Evolutionary conservation across 495 filamentous ascomycete genomes (phyloP).

Genomic region (Xylaria curta): DNA sequence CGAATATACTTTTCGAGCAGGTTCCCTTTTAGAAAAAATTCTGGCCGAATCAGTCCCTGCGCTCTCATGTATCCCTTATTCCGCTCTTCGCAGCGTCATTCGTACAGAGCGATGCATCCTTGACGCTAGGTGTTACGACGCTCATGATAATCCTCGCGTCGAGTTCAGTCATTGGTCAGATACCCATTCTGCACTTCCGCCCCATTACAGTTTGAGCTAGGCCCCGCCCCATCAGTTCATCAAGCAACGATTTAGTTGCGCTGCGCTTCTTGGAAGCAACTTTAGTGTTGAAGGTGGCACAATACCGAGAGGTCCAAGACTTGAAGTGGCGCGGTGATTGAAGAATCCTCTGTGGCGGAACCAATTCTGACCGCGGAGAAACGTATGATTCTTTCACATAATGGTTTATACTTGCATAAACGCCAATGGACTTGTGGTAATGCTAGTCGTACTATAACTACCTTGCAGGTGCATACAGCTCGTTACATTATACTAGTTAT

Average conservation of each 20-base stretch:
- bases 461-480: conserved; percentile 13
- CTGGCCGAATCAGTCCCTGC: conserved; percentile 1
- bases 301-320: neutral
- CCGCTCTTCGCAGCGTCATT: neutral
- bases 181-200: neutral
- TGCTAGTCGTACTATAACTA: conserved; percentile 6
- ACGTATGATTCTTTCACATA: conserved; percentile 10
- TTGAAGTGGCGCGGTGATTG: conserved; percentile 1
- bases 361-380: neutral
- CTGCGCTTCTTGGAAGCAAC: conserved; percentile 3
- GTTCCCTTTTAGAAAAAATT: neutral
- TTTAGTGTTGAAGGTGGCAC: neutral
- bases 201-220: neutral
- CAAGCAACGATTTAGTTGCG: neutral
- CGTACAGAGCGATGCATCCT: neutral
- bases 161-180: neutral
- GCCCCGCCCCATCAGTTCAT: conserved; percentile 8
- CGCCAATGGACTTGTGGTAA: neutral
- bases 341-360: conserved; percentile 19
- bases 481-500: conserved; percentile 7
- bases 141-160: neutral
- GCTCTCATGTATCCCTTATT: neutral
- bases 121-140: conserved; percentile 8
- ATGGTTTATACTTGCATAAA: conserved; percentile 1
- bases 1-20: neutral